Evolutionary conservation across 2,329 filamentous ascomycete genomes (phyloP).

Genomic region (Pyrenophora seminiperda): DNA sequence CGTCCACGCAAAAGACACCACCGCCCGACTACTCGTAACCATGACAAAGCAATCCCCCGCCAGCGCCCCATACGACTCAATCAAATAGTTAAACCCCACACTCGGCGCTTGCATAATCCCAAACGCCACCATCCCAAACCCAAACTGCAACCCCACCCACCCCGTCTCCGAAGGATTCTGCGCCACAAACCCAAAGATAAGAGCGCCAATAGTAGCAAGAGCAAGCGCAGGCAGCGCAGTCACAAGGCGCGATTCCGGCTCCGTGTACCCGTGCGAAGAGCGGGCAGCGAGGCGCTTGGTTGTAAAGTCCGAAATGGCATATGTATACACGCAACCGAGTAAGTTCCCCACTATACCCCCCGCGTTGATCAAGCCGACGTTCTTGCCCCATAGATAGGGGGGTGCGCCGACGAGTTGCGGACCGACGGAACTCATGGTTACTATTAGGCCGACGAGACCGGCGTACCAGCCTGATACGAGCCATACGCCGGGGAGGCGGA

Average conservation of each 20-base stretch:
- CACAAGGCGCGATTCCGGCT: conserved; percentile 49
- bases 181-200: conserved; percentile 49
- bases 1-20: conserved; percentile 61
- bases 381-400: conserved; percentile 50
- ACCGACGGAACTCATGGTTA: conserved; percentile 47
- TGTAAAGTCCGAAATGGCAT: conserved; percentile 46
- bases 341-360: conserved; percentile 47
- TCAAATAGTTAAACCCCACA: conserved; percentile 55
- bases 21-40: conserved; percentile 56
- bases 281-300: conserved; percentile 48
- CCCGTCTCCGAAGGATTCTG: conserved; percentile 43
- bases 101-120: conserved; percentile 51
- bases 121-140: conserved; percentile 48
- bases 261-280: conserved; percentile 46
- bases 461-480: conserved; percentile 51
- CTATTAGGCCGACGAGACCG: conserved; percentile 49
- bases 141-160: conserved; percentile 51
- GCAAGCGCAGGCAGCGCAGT: conserved; percentile 48
- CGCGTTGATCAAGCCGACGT: conserved; percentile 48
- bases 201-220: conserved; percentile 46
- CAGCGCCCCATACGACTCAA: conserved; percentile 56
- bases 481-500: conserved; percentile 51
- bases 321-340: conserved; percentile 47
- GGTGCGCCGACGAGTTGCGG: conserved; percentile 47
- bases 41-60: conserved; percentile 61